Conservation (phyloP, 805 yeast species). For the Saccharomycopsis schoenii region DNA sequence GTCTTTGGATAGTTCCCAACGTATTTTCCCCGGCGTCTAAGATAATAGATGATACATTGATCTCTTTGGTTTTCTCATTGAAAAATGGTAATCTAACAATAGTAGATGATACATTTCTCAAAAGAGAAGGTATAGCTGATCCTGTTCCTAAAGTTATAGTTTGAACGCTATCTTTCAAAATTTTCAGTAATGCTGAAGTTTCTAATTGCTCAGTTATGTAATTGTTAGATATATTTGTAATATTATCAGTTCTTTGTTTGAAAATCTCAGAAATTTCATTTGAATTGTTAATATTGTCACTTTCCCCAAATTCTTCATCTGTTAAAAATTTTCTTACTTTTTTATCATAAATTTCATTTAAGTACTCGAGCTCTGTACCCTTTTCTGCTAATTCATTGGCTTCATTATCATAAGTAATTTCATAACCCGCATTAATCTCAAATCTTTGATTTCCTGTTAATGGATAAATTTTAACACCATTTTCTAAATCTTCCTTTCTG, state of each 20-base stretch:
- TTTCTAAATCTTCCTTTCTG: not conserved
- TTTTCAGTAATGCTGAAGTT: not conserved
- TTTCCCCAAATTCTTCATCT: slow-evolving; percentile 21
- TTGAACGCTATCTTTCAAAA: slow-evolving; percentile 47
- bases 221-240: not conserved
- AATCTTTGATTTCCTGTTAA: slow-evolving; percentile 18
- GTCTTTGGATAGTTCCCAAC: slow-evolving; percentile 56
- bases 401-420: not conserved
- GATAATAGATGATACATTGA: slow-evolving; percentile 33
- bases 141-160: slow-evolving; percentile 85
- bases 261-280: not conserved
- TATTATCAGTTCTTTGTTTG: not conserved
- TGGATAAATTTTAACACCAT: slow-evolving; percentile 16
- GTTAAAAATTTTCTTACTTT: slow-evolving; percentile 19
- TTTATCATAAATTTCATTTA: slow-evolving; percentile 32
- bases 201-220: not conserved
- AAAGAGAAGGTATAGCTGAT: slow-evolving; percentile 76
- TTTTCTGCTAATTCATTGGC: not conserved
- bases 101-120: slow-evolving; percentile 78
- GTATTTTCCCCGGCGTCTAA: slow-evolving; percentile 97
- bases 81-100: slow-evolving; percentile 58
- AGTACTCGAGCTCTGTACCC: slow-evolving; percentile 28
- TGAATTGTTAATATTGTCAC: not conserved
- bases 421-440: not conserved
- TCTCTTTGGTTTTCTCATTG: slow-evolving; percentile 12